Base-by-base conservation (phyloP, 2,329 filamentous ascomycete species). In the Gnomoniopsis smithogilvyi region DNA sequence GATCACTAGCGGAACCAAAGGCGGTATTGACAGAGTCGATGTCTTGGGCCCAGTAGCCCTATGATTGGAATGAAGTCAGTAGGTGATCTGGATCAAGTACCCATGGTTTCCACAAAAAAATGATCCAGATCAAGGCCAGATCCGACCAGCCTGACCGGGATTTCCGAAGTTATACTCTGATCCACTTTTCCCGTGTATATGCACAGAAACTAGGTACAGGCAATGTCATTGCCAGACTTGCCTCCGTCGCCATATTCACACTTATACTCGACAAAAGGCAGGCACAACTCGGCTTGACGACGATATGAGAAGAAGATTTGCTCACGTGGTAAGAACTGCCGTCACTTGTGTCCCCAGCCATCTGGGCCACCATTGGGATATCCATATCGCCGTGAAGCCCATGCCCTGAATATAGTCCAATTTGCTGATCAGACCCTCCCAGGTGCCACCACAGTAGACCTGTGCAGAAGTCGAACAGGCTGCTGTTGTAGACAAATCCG, bases 21-120 rank as follows among this genome's bases (percentile, higher is more conserved):
- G 79, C 72, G 0, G 73, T 60, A 59, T 84, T 82, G 34, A 86
- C 64, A 10, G 69, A 64, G 64, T 80, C 80, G 22, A 81, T 72
- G 56, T 81, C 73, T 60, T 80, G 73, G n/a, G 78, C 77, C 80
- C 79, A 81, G 66, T 80, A 82, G 7, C 78, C 79, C 55, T 81
- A 76, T 72, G 65, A 10, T 76, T 70, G 51, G 21, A 24, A 10
- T 17, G 21, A 12, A 1, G 38, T 61, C 12, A 57, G 48, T 33
- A 2, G 11, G n/a, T 3, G 38, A 3, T 11, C 24, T 19, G 17
- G 36, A 41, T 12, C 36, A 41, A 14, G 15, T 41, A n/a, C 11
- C 2, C 6, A 41, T 41, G 36, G 24, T 24, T 24, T 24, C 41
- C 41, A 45, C 36, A 41, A 14, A 12, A 41, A 3, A 3, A 41